These are phyloP conservation scores for Penicillium decumbens DNA, from an alignment of 2,329 filamentous ascomycete species.

Conservation along the genomic window DNA sequence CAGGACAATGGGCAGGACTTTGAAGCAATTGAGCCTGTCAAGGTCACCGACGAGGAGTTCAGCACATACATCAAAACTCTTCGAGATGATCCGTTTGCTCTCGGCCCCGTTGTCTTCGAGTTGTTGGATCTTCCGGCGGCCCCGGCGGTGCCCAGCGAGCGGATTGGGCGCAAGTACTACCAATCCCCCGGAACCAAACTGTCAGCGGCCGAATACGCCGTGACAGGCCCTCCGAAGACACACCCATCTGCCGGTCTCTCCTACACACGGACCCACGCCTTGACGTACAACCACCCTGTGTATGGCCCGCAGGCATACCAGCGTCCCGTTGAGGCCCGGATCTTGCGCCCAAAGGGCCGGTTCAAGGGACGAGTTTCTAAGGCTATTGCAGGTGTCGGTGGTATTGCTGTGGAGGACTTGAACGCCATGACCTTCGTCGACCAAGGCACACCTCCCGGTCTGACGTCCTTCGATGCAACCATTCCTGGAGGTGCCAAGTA, in stretches of 20 bases:
- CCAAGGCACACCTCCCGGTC: conserved; percentile 39
- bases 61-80: conserved; percentile 44
- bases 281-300: conserved; percentile 56
- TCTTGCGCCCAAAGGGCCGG: conserved; percentile 48
- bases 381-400: conserved; percentile 40
- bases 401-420: conserved; percentile 40
- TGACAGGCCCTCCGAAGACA: conserved; percentile 53
- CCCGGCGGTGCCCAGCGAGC: conserved; percentile 35
- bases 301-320: conserved; percentile 55
- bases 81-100: conserved; percentile 40
- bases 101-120: conserved; percentile 51
- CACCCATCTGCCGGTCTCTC: conserved; percentile 63
- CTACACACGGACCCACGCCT: conserved; percentile 54
- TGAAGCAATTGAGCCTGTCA: conserved; percentile 24
- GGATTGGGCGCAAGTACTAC: conserved; percentile 35
- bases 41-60: conserved; percentile 45
- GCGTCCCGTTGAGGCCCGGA: conserved; percentile 54
- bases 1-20: conserved; percentile 41
- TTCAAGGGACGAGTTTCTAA: conserved; percentile 31
- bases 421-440: conserved; percentile 33
- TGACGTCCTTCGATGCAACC: conserved; percentile 42
- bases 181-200: conserved; percentile 33
- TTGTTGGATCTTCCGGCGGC: conserved; percentile 55
- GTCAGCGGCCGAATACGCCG: conserved; percentile 42
- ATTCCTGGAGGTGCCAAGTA: conserved; percentile 51